Conservation (phyloP, 805 yeast genomes). For the Torulaspora indica region DNA sequence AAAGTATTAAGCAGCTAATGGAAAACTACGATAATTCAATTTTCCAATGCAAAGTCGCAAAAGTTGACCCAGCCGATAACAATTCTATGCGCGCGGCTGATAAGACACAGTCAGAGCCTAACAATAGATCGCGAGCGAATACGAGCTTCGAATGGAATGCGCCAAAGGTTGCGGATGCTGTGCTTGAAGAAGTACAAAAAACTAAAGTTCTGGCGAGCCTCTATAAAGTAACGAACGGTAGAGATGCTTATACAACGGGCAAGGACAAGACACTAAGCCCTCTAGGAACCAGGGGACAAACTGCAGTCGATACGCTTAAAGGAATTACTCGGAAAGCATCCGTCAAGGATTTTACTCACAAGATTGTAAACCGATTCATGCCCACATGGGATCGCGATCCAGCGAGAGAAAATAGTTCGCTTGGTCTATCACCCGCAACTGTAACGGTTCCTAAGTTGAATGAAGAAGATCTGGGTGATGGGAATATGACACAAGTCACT, state of each 20-base stretch:
- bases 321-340: slow-evolving; percentile 23
- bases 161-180: slow-evolving; percentile 27
- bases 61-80: neutral
- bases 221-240: slow-evolving; percentile 6
- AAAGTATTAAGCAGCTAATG: slow-evolving; percentile 56
- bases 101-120: neutral
- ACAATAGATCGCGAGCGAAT: slow-evolving; percentile 5
- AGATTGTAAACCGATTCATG: slow-evolving; percentile 22
- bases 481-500: neutral
- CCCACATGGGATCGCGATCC: slow-evolving; percentile 17
- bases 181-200: slow-evolving; percentile 23
- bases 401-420: neutral
- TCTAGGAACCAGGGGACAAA: slow-evolving; percentile 8
- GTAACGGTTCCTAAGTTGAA: neutral
- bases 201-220: slow-evolving; percentile 27
- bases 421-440: neutral
- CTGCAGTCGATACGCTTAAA: slow-evolving; percentile 29
- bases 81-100: neutral
- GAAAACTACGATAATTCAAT: slow-evolving; percentile 58
- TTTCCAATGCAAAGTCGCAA: slow-evolving; percentile 35
- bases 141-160: slow-evolving; percentile 27
- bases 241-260: slow-evolving; percentile 1
- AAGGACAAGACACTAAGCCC: slow-evolving; percentile 4
- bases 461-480: neutral
- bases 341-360: slow-evolving; percentile 25